These are phyloP conservation scores for Ulmus americana DNA, from an alignment of 331 rosid genomes.

Conservation along the genomic window DNA sequence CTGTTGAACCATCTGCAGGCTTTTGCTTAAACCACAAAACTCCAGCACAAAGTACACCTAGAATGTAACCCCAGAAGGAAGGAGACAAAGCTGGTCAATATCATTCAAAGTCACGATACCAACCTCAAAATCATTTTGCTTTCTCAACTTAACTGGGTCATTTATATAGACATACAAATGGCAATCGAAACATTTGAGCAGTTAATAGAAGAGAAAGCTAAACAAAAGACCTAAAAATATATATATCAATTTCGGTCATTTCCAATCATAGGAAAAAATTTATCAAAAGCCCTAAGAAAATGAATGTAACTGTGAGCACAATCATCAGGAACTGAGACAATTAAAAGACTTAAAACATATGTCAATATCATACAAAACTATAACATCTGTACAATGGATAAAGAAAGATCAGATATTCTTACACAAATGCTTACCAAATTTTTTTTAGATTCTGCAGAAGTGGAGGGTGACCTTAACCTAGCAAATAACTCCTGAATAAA, in stretches of 20 bases:
- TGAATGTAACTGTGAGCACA: no score
- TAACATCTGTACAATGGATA: no score
- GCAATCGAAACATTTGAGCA: background rate
- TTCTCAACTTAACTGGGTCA: background rate
- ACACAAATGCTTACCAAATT: slow-evolving; percentile 56
- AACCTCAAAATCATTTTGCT: background rate
- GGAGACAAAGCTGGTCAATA: background rate
- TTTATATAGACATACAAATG: background rate
- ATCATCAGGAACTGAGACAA: no score
- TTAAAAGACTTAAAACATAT: no score
- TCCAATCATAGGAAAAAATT: no score
- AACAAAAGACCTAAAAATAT: background rate
- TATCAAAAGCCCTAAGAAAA: no score
- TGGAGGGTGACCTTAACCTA: slow-evolving; percentile 63
- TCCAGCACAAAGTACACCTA: slow-evolving; percentile 85
- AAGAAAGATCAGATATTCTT: slow-evolving; percentile 11
- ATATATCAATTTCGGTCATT: no score
- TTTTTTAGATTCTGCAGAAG: slow-evolving; percentile 68
- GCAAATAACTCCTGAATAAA: slow-evolving; percentile 92
- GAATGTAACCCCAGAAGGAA: background rate
- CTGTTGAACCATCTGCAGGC: slow-evolving; percentile 93
- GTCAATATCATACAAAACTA: no score
- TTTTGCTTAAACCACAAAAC: slow-evolving; percentile 87
- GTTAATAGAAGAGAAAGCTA: background rate
- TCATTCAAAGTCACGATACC: background rate